phyloP scores from a whole-genome alignment of 805 yeast genomes.

The Yarrowia sp. region DNA sequence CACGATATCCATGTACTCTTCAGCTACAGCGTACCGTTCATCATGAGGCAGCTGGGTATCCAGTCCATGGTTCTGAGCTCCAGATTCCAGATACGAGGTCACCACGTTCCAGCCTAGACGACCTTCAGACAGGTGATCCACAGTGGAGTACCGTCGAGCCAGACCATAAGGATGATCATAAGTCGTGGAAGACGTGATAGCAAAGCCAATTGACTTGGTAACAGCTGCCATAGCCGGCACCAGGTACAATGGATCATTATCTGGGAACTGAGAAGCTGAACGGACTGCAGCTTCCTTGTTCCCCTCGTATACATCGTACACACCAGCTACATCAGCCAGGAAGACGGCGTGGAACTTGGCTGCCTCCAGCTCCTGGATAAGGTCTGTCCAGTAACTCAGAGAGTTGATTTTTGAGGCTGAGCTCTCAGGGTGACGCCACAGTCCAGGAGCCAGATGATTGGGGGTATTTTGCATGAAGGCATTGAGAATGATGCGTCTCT shows the following conservation, averaged over 20 bases:
- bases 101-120: constrained; percentile 52
- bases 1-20: constrained; percentile 44
- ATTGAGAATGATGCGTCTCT: constrained; percentile 40
- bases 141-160: constrained; percentile 46
- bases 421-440: constrained; percentile 46
- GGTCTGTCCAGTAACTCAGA: constrained; percentile 42
- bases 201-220: constrained; percentile 44
- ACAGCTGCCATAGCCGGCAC: constrained; percentile 47
- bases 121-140: constrained; percentile 46
- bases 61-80: constrained; percentile 45
- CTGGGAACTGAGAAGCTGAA: constrained; percentile 41
- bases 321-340: constrained; percentile 45
- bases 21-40: constrained; percentile 44
- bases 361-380: constrained; percentile 42
- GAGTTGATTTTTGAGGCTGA: constrained; percentile 36
- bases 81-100: constrained; percentile 46
- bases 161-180: constrained; percentile 46
- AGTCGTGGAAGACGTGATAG: constrained; percentile 46
- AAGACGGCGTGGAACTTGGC: constrained; percentile 44
- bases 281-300: constrained; percentile 41
- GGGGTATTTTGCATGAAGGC: constrained; percentile 42
- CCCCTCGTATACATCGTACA: constrained; percentile 46
- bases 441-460: constrained; percentile 36
- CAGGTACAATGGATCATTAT: constrained; percentile 43
- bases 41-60: constrained; percentile 43